Evolutionary conservation across 2,329 filamentous ascomycete species (phyloP).

Genomic region (Aspergillus fischeri): DNA sequence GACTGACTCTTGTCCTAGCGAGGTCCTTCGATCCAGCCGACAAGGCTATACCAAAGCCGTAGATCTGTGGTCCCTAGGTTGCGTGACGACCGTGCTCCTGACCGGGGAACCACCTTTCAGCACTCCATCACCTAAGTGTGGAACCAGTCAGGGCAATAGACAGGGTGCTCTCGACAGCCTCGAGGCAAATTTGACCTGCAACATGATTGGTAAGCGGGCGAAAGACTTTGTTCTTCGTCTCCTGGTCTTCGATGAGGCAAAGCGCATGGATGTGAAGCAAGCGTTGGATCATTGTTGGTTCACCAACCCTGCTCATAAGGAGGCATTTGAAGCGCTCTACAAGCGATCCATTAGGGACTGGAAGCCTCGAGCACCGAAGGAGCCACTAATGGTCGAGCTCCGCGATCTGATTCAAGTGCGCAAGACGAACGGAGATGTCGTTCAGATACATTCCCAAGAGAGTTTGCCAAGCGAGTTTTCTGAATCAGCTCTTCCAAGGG

Average conservation of each 20-base stretch:
- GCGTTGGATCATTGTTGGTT: constrained; percentile 57
- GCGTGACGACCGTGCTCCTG: constrained; percentile 50
- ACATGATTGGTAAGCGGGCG: constrained; percentile 38
- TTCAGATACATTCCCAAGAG: background rate
- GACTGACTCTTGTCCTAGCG: constrained; percentile 14
- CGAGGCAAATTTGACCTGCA: constrained; percentile 43
- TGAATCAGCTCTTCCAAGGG: background rate
- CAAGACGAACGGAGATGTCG: background rate
- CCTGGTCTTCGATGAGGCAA: constrained; percentile 47
- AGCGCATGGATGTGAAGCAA: constrained; percentile 51
- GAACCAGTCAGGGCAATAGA: constrained; percentile 29
- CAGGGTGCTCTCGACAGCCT: constrained; percentile 44
- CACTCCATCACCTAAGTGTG: constrained; percentile 25
- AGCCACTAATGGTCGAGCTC: constrained; percentile 11
- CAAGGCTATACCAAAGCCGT: constrained; percentile 55
- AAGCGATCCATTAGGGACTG: constrained; percentile 47
- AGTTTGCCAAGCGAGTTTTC: background rate
- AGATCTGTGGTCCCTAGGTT: constrained; percentile 62
- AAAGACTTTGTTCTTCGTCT: constrained; percentile 53
- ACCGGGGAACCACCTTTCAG: constrained; percentile 48
- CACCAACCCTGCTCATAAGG: constrained; percentile 45
- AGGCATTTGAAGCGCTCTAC: constrained; percentile 49
- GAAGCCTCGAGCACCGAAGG: constrained; percentile 36
- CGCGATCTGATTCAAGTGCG: background rate
- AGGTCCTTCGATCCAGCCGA: constrained; percentile 16